Evolutionary conservation across 768 basidiomycete species (phyloP), one percentile per base, ranked within the genome.

Genomic region (Lactifluus subvellereus): DNA sequence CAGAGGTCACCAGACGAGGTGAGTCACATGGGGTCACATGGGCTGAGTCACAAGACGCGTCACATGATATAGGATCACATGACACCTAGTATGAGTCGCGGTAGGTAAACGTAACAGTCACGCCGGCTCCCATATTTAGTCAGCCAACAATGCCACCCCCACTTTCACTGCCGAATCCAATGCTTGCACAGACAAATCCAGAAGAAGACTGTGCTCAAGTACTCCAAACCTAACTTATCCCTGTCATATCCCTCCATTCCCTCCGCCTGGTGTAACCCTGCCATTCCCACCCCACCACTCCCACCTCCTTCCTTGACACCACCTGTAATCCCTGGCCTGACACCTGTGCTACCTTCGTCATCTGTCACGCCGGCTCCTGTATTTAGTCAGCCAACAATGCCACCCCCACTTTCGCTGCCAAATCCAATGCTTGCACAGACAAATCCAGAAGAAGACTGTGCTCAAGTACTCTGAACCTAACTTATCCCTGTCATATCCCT

Each of bases 391-490:
- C 64, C 71, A 1, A 59, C 65, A 20, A 53, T 55, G 4, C 69
- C 70, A 1, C 69, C 68, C n/a, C 66, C 69, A 35, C 72, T 80
- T 32, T 74, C 68, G 20, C 74, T 89, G 43, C 89, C 88, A 1
- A 80, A 85, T 68, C 78, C 82, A 9, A 74, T 78, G 5, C 73
- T 84, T 43, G 76, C 79, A 20, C 88, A 91, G 75, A 84, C 80
- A 14, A 87, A 89, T 69, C 82, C 87, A 13, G 78, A 90, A 91
- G 72, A 76, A 79, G 14, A 89, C 89, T 1, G 79, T 80, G 22
- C 77, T 94, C 49, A 88, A 91, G 72, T 89, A 86, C 73, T 71
- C 76, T 14, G 88, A 94, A 69, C 75, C 91, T 0, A 91, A 92
- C 70, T 91, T 89, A 72, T 84, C 83, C 61, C 87, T 89, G 4